Evolutionary conservation across 345 rosid genomes (phyloP).

Genomic region (Hibiscus syriacus): DNA sequence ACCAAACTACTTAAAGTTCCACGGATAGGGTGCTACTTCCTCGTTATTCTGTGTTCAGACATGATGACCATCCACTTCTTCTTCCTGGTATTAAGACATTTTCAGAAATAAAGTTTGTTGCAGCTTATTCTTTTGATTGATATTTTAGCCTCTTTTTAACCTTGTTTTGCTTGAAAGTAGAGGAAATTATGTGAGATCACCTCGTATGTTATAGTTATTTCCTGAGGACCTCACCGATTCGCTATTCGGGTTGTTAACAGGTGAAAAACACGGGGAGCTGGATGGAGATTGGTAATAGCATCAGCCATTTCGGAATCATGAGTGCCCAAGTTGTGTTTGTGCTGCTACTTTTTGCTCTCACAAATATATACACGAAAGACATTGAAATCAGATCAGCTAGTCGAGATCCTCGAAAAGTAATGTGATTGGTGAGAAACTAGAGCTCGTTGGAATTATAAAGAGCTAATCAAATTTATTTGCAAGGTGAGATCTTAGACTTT

Average conservation of each 20-base stretch:
- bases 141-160: background rate
- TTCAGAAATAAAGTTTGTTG: background rate
- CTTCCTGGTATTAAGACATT: slow-evolving; percentile 61
- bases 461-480: background rate
- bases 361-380: slow-evolving; percentile 71
- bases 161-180: background rate
- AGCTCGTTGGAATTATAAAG: background rate
- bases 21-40: slow-evolving; percentile 89
- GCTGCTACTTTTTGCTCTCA: slow-evolving; percentile 76
- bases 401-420: slow-evolving; percentile 42
- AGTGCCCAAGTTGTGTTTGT: slow-evolving; percentile 97
- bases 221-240: background rate
- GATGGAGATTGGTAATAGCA: slow-evolving; percentile 98
- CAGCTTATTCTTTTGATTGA: background rate
- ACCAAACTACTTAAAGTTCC: slow-evolving; percentile 69
- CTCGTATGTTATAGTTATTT: background rate
- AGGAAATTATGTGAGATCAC: background rate
- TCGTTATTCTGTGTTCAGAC: slow-evolving; percentile 80
- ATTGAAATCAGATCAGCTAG: slow-evolving; percentile 40
- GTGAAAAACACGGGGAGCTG: slow-evolving; percentile 89
- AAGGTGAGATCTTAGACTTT: background rate
- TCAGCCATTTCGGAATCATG: slow-evolving; percentile 91
- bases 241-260: slow-evolving; percentile 27
- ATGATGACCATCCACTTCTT: slow-evolving; percentile 96
- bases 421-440: slow-evolving; percentile 18